Evolutionary conservation across 257 asterid genomes (phyloP).

Genomic region (Anisodus acutangulus): DNA sequence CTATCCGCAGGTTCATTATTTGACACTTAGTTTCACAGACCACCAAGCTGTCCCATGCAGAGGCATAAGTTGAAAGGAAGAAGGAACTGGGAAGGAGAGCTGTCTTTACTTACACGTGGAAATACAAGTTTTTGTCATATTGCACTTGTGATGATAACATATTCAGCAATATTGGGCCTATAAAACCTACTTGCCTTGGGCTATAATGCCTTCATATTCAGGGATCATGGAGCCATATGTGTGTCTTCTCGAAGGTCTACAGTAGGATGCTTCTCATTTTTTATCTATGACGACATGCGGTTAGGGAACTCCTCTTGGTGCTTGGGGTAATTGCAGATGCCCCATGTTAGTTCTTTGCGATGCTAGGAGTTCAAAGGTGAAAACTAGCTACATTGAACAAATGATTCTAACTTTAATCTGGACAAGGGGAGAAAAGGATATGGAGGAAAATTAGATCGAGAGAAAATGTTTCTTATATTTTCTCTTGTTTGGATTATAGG

Average conservation of each 20-base stretch:
- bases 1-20: constrained; percentile 4
- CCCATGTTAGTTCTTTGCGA: neutral
- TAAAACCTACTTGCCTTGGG: constrained; percentile 22
- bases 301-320: neutral
- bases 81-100: neutral
- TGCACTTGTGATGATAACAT: neutral
- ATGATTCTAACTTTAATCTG: neutral
- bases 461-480: neutral
- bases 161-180: neutral
- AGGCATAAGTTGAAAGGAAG: neutral
- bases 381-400: neutral
- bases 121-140: neutral
- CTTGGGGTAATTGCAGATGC: neutral
- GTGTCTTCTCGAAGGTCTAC: neutral
- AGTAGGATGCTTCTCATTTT: constrained; percentile 20
- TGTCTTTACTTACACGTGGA: neutral
- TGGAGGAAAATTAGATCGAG: neutral
- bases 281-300: neutral
- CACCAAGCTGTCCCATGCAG: neutral
- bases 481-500: neutral
- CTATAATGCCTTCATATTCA: neutral
- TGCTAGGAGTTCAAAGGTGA: neutral
- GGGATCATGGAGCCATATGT: neutral
- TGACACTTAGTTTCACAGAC: neutral
- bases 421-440: neutral